Conservation (phyloP, 208 protist species). For the Entamoeba invadens region DNA sequence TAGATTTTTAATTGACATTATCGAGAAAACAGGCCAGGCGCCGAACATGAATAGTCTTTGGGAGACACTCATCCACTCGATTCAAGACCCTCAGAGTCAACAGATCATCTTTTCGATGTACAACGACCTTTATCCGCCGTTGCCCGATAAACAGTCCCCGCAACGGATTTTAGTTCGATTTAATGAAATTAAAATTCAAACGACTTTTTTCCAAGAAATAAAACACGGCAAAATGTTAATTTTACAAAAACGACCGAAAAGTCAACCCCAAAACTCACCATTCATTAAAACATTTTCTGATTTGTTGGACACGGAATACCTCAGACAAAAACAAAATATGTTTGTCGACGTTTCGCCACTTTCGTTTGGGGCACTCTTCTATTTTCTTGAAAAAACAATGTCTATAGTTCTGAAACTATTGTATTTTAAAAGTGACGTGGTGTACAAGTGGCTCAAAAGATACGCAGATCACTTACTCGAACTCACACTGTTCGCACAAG, state of each 20-base stretch:
- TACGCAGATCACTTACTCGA: neutral
- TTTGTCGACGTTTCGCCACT: neutral
- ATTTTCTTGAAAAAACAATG: neutral
- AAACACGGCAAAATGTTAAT: neutral
- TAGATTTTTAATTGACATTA: neutral
- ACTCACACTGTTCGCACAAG: neutral
- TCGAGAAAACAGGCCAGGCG: neutral
- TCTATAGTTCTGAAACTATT: neutral
- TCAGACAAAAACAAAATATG: neutral
- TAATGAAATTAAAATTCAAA: neutral
- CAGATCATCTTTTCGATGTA: neutral
- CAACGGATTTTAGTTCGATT: neutral
- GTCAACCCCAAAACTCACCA: neutral
- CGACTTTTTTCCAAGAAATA: neutral
- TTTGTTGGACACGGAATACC: neutral
- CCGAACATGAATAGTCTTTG: neutral
- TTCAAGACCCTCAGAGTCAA: neutral
- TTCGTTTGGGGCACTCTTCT: neutral
- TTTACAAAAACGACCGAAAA: neutral
- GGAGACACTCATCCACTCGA: neutral
- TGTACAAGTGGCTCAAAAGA: neutral
- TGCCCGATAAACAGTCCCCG: neutral
- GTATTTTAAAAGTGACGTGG: neutral
- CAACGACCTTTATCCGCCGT: neutral
- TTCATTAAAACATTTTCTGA: neutral